Evolutionary conservation across 768 basidiomycete species (phyloP).

Genomic region (Lyophyllum atratum): DNA sequence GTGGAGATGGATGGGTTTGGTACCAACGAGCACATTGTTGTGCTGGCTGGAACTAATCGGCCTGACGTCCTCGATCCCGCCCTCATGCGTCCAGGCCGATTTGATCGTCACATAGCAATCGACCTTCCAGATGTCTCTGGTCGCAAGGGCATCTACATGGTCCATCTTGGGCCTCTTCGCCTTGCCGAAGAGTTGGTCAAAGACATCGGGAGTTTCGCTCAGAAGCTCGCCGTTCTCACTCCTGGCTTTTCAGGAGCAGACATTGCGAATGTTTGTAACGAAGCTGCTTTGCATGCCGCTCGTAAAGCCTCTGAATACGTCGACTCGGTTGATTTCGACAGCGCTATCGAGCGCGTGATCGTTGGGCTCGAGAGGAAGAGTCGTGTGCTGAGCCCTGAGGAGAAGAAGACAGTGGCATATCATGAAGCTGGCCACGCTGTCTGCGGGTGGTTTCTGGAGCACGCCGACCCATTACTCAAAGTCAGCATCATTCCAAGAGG

Average conservation of each 20-base stretch:
- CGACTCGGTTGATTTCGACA: conserved; percentile 87
- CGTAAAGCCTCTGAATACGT: conserved; percentile 80
- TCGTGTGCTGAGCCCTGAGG: conserved; percentile 87
- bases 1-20: conserved; percentile 99
- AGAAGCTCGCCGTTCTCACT: conserved; percentile 94
- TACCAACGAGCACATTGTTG: conserved; percentile 95
- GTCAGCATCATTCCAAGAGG: conserved; percentile 99
- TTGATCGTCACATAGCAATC: conserved; percentile 95
- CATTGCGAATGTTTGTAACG: conserved; percentile 98
- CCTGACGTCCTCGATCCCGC: conserved; percentile 96
- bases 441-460: conserved; percentile 98
- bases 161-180: conserved; percentile 85
- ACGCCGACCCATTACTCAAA: conserved; percentile 94
- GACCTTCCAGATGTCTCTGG: conserved; percentile 95
- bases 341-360: conserved; percentile 96
- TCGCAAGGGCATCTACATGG: conserved; percentile 89
- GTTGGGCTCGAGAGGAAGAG: conserved; percentile 97
- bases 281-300: conserved; percentile 94
- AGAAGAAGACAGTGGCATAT: conserved; percentile 98
- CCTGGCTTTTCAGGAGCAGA: conserved; percentile 99
- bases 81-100: conserved; percentile 95
- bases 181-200: conserved; percentile 57
- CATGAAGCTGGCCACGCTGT: conserved; percentile 99
- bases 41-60: conserved; percentile 95
- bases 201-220: conserved; percentile 63